phyloP scores from a whole-genome alignment of 2,329 filamentous ascomycete species.

The Sclerotiophoma versabilis region DNA sequence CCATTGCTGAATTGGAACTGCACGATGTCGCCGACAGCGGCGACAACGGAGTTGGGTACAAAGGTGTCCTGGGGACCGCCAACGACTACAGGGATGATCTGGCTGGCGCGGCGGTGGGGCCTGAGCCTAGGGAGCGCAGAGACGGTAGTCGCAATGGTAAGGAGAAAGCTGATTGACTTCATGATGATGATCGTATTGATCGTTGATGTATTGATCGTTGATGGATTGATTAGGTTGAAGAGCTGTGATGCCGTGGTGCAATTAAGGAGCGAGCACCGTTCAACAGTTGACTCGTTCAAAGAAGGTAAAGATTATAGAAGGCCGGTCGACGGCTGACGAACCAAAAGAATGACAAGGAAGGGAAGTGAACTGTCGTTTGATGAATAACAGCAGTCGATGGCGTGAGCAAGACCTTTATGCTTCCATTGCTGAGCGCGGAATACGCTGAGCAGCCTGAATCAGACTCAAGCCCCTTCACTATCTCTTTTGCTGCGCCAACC shows the following conservation, averaged over 20 bases:
- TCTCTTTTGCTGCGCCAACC: constrained; percentile 12
- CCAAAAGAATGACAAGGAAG: constrained; percentile 28
- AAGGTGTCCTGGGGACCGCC: constrained; percentile 41
- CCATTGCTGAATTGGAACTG: constrained; percentile 45
- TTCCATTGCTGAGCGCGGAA: background rate
- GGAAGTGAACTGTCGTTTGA: constrained; percentile 12
- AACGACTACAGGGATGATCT: constrained; percentile 41
- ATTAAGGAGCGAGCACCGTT: constrained; percentile 26
- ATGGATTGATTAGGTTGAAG: background rate
- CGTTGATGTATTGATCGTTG: background rate
- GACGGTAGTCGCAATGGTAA: constrained; percentile 19
- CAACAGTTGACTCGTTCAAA: constrained; percentile 30
- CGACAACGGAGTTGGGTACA: constrained; percentile 36
- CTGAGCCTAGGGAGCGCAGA: constrained; percentile 27
- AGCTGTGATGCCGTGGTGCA: constrained; percentile 1
- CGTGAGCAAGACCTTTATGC: constrained; percentile 13
- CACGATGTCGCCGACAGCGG: constrained; percentile 39
- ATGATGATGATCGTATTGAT: constrained; percentile 12
- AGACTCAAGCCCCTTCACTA: background rate
- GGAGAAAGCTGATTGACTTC: constrained; percentile 24
- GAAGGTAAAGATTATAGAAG: constrained; percentile 22
- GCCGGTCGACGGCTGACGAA: constrained; percentile 35
- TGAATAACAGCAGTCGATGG: constrained; percentile 5
- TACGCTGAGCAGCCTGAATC: constrained; percentile 7
- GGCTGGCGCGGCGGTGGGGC: constrained; percentile 30